Evolutionary conservation across 176 grass and related monocot genomes (phyloP), one percentile per base, ranked within the genome.

Genomic region (Zizania latifolia): DNA sequence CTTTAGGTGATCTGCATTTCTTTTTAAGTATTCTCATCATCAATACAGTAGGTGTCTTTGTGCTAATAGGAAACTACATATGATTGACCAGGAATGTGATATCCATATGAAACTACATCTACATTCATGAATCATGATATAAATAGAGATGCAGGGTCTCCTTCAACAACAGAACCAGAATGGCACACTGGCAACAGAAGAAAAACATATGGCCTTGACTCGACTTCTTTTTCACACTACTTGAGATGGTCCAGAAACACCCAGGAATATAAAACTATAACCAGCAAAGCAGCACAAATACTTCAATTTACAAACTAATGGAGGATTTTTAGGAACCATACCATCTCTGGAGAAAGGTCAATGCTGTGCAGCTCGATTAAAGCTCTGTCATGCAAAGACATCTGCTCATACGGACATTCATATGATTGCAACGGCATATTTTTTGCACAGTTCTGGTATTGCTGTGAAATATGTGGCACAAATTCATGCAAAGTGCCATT

Each of bases 311-410:
- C 72, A 72, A 83, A 77, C 44, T 53, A 68, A 71, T 43, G 34
- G 4, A 15, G 21, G 8, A 28, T 27, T 67, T n/a, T 66, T 55
- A 84, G 45, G 15, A 53, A 79, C 4, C 81, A 48, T 93, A 90
- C 84, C 84, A 41, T 73, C 41, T 90, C 91, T 15, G 77, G 81
- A 59, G 57, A 85, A 56, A 93, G 70, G 45, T 86, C 87, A 36
- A 93, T 87, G 67, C 85, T 89, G 40, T 82, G 77, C 45, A 93
- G 70, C 78, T 93, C 91, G 14, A 93, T 73, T 46, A 93, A 82
- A 44, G 84, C 85, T 78, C 84, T 85, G 24, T 93, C 81, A 77
- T 87, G 70, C 59, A 93, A 65, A 57, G 87, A 78, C 91, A 93
- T 76, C 74, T 87, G 77, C 48, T 78, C 81, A 71, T 86, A 93